These are phyloP conservation scores for Escallonia rubra DNA, from an alignment of 129 eudicot genomes.

Conservation along the genomic window DNA sequence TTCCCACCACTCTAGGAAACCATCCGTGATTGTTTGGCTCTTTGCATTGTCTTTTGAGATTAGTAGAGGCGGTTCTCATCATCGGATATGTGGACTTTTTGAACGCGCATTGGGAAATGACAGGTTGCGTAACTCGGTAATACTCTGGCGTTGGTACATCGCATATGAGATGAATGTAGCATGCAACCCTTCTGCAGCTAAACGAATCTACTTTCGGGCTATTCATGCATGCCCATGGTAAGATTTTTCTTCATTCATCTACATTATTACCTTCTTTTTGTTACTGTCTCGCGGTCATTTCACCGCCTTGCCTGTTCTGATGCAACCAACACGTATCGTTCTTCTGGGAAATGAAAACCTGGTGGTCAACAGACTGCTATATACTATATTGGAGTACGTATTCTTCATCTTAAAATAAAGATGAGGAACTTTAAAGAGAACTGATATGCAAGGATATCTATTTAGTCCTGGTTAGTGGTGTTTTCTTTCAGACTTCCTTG, in stretches of 20 bases:
- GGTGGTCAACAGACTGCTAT: no score
- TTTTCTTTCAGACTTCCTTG: no score
- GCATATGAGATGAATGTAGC: constrained; percentile 57
- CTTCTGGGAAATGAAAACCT: no score
- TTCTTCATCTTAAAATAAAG: no score
- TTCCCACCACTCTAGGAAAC: constrained; percentile 47
- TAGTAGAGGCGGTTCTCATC: constrained; percentile 57
- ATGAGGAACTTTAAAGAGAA: no score
- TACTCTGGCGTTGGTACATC: constrained; percentile 83
- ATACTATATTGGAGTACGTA: no score
- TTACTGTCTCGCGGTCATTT: no score
- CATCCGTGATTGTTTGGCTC: constrained; percentile 60
- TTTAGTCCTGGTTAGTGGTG: no score
- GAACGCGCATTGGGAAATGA: constrained; percentile 75
- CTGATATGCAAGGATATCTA: no score
- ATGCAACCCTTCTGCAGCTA: constrained; percentile 57
- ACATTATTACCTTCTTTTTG: no score
- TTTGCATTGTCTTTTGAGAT: constrained; percentile 74
- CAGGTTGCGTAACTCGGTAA: constrained; percentile 40
- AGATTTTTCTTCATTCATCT: background rate
- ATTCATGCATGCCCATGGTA: constrained; percentile 98
- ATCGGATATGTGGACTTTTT: constrained; percentile 73
- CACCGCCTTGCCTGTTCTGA: no score
- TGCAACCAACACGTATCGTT: no score
- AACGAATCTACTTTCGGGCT: constrained; percentile 80